phyloP scores from a whole-genome alignment of 2,329 filamentous ascomycete species.

The Cladosporium sp. region DNA sequence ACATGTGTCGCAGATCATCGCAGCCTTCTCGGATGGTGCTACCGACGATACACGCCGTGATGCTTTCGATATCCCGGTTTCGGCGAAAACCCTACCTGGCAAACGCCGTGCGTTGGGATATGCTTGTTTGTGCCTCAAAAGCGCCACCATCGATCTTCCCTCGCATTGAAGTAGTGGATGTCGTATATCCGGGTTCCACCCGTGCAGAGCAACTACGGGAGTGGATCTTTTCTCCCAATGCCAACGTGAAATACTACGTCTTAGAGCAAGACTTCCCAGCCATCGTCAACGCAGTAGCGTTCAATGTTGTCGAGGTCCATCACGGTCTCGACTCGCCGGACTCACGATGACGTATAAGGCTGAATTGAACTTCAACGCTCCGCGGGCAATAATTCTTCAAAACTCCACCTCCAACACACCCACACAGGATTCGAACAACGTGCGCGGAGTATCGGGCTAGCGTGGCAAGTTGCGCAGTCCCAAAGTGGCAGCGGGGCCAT shows the following conservation, averaged over 20 bases:
- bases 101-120: neutral
- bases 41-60: no score
- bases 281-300: neutral
- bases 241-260: neutral
- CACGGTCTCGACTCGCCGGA: neutral
- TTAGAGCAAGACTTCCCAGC: neutral
- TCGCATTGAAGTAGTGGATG: neutral
- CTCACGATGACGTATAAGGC: slow-evolving; percentile 6
- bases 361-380: slow-evolving; percentile 1
- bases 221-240: neutral
- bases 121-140: neutral
- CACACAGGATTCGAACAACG: slow-evolving; percentile 1
- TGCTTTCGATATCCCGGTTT: neutral
- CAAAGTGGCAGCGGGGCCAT: neutral
- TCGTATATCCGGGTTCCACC: neutral
- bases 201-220: neutral
- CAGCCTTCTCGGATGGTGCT: neutral
- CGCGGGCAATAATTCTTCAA: neutral
- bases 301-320: neutral
- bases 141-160: neutral
- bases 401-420: slow-evolving; percentile 4
- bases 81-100: neutral
- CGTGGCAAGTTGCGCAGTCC: neutral
- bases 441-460: neutral
- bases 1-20: neutral